phyloP scores from a whole-genome alignment of 75 land plant genomes.

The Selaginella tamariscina region DNA sequence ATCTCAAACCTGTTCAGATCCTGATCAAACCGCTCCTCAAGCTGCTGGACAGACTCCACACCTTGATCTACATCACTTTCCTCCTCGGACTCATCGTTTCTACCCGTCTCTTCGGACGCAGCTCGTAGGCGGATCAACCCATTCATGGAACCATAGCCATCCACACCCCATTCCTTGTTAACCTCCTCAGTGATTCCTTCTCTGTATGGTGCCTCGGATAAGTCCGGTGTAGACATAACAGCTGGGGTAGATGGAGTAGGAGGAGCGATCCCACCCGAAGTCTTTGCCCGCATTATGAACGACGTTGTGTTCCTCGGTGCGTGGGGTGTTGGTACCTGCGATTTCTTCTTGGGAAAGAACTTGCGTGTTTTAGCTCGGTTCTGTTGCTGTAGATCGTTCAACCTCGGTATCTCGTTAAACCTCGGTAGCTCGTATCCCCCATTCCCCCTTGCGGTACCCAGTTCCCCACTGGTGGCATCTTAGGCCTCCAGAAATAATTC shows the following conservation, averaged over 20 bases:
- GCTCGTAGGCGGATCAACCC: constrained; percentile 71
- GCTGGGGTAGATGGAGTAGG: constrained; percentile 80
- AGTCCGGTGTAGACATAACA: constrained; percentile 62
- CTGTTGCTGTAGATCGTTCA: constrained; percentile 53
- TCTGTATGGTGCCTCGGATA: constrained; percentile 49
- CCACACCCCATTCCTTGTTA: constrained; percentile 83
- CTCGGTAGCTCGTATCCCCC: no score
- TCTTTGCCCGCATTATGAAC: constrained; percentile 72
- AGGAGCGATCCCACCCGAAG: constrained; percentile 80
- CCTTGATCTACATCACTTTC: constrained; percentile 23
- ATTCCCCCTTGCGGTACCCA: no score
- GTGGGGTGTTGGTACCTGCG: constrained; percentile 31
- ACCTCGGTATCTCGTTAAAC: constrained; percentile 53
- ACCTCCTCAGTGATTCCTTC: constrained; percentile 72
- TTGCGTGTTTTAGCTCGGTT: constrained; percentile 53
- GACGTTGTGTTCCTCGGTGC: constrained; percentile 86
- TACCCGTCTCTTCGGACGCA: constrained; percentile 18
- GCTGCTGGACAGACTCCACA: constrained; percentile 35
- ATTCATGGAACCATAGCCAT: constrained; percentile 95
- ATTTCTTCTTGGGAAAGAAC: constrained; percentile 51
- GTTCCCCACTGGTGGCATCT: no score
- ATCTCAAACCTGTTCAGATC: constrained; percentile 90
- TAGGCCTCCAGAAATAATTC: no score
- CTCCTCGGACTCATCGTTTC: constrained; percentile 29
- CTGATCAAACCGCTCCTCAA: constrained; percentile 86